Conservation (phyloP, 345 rosid species). For the Rhodamnia rubescens region DNA sequence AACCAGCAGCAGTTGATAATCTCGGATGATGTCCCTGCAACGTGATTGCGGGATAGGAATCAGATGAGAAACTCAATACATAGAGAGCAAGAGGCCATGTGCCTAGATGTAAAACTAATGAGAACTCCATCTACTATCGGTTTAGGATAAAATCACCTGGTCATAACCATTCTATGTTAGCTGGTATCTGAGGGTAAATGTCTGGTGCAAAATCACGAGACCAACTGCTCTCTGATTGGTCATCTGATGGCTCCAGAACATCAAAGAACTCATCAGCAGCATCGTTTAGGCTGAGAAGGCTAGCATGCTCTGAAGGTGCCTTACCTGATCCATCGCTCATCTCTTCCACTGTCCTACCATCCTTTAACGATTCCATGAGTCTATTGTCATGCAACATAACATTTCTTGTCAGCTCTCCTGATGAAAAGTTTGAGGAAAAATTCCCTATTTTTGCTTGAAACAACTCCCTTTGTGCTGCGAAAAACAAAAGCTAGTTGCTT, state of each 20-base stretch:
- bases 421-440: slow-evolving; percentile 44
- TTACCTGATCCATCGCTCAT: slow-evolving; percentile 45
- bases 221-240: slow-evolving; percentile 51
- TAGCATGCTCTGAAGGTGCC: slow-evolving; percentile 58
- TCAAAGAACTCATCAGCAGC: slow-evolving; percentile 88
- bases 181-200: slow-evolving; percentile 45
- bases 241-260: slow-evolving; percentile 78
- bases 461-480: slow-evolving; percentile 74
- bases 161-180: neutral
- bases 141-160: neutral
- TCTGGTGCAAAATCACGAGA: slow-evolving; percentile 52
- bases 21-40: slow-evolving; percentile 68
- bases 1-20: slow-evolving; percentile 59
- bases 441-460: slow-evolving; percentile 62
- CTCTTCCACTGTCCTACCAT: slow-evolving; percentile 24
- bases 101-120: neutral
- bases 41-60: neutral
- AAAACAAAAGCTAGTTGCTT: neutral
- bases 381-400: slow-evolving; percentile 24
- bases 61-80: neutral
- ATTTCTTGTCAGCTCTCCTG: slow-evolving; percentile 52
- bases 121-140: neutral
- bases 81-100: neutral
- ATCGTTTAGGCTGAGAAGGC: slow-evolving; percentile 69
- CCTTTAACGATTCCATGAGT: slow-evolving; percentile 16